phyloP scores from a whole-genome alignment of 495 filamentous ascomycete genomes.

The Parachaetomium inaequale region DNA sequence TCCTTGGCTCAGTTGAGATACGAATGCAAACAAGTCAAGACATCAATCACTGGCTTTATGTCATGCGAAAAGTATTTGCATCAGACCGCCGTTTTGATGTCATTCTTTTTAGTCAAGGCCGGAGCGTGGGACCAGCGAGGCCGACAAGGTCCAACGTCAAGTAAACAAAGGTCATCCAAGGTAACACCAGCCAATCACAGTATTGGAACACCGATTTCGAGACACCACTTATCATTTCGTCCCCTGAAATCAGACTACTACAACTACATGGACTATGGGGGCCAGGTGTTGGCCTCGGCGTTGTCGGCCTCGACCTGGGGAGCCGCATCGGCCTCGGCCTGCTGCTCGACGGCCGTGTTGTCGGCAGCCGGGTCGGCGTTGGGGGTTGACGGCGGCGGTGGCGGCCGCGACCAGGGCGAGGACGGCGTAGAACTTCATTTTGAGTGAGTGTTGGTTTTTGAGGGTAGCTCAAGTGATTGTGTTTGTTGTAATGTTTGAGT shows the following conservation, averaged over 20 bases:
- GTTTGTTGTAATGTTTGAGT: not conserved
- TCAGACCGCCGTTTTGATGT: no score
- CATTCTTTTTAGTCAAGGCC: no score
- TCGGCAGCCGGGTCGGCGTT: not conserved
- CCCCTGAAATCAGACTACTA: not conserved
- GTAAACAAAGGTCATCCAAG: not conserved
- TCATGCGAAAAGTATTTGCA: no score
- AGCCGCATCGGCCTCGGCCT: conserved; percentile 2
- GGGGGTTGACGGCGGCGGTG: conserved; percentile 15
- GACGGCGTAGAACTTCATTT: conserved; percentile 28
- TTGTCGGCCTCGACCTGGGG: not conserved
- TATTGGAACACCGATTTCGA: not conserved
- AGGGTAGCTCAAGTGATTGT: not conserved
- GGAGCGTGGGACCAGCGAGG: not conserved
- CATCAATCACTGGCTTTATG: no score
- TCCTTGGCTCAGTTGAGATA: no score
- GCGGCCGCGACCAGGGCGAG: conserved; percentile 24
- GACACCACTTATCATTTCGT: not conserved
- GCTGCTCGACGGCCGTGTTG: not conserved
- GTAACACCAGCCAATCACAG: not conserved
- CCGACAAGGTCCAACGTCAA: no score
- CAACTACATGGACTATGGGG: not conserved
- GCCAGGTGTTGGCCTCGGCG: not conserved
- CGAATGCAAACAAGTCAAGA: no score
- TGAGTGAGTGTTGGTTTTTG: not conserved